Percentiles rank a stretch among this genome's conserved stretches.
Evolutionary conservation across 805 yeast genomes (phyloP).

Genomic region (Candida krabiensis): DNA sequence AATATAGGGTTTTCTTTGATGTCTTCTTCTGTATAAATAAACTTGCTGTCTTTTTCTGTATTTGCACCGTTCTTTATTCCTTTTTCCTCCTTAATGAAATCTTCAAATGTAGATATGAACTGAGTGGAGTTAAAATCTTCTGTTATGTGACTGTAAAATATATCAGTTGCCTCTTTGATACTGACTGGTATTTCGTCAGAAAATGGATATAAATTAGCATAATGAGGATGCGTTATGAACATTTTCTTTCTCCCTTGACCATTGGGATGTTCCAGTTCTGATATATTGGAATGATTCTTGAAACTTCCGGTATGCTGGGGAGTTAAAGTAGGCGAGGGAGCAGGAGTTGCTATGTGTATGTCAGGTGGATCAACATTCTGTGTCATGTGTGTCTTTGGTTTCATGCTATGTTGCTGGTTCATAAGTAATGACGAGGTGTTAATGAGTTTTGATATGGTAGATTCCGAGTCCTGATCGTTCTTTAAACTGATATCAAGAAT

Average conservation of each 20-base stretch:
- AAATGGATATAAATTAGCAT: conserved; percentile 34
- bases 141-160: conserved; percentile 60
- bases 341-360: conserved; percentile 81
- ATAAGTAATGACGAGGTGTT: conserved; percentile 30
- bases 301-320: conserved; percentile 41
- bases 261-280: conserved; percentile 31
- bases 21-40: conserved; percentile 28
- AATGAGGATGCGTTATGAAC: conserved; percentile 33
- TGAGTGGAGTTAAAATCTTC: conserved; percentile 71
- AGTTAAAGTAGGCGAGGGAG: conserved; percentile 74
- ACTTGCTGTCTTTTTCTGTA: conserved; percentile 5
- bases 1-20: conserved; percentile 36
- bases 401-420: conserved; percentile 32
- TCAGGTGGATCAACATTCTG: conserved; percentile 30
- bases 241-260: conserved; percentile 33
- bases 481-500: conserved; percentile 37
- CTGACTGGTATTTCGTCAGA: conserved; percentile 59
- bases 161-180: conserved; percentile 73
- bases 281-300: conserved; percentile 24
- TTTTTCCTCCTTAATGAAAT: conserved; percentile 66
- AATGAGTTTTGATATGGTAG: conserved; percentile 20
- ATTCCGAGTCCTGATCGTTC: conserved; percentile 15
- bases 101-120: conserved; percentile 67
- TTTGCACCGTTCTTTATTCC: conserved; percentile 14
- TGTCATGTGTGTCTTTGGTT: conserved; percentile 37